Conservation (phyloP, 1,284 basidiomycete species). For the Sanghuangporus sanghuang region DNA sequence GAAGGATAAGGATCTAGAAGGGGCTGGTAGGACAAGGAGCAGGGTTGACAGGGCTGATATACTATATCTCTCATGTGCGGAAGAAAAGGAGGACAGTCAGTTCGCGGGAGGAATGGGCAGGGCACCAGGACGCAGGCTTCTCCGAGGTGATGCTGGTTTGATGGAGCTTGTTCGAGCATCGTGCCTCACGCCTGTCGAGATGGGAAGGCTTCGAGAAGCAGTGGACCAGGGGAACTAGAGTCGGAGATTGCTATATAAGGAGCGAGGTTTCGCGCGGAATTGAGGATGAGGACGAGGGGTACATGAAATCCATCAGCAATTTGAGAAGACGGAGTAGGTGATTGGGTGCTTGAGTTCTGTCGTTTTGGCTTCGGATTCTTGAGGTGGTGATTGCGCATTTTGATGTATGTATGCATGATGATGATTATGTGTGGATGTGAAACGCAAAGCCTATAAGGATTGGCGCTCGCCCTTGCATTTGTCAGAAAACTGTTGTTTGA, state of each 20-base stretch:
- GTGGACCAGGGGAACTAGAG: not conserved
- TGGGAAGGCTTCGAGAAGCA: not conserved
- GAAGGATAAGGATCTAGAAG: not conserved
- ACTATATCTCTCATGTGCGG: not conserved
- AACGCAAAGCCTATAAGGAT: not conserved
- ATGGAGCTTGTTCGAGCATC: not conserved
- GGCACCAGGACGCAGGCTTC: not conserved
- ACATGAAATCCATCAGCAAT: too few species aligned
- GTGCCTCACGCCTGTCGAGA: not conserved
- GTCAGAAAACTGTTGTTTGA: too few species aligned
- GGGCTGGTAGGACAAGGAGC: not conserved
- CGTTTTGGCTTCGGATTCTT: too few species aligned
- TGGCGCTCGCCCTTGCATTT: not conserved
- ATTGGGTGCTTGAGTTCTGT: too few species aligned
- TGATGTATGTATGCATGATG: not conserved
- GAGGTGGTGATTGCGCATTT: not conserved
- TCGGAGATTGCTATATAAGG: not conserved
- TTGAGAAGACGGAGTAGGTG: too few species aligned
- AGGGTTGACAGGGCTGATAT: not conserved
- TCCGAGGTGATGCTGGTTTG: not conserved
- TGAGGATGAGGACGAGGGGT: too few species aligned
- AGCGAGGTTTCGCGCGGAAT: too few species aligned
- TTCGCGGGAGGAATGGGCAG: not conserved
- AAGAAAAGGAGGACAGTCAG: not conserved
- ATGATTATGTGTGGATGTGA: not conserved